A percentile compares a stretch with the other conserved stretches of the same genome.
Evolutionary conservation across 1,284 basidiomycete genomes (phyloP).

Genomic region (Cutaneotrichosporon spelunceum): DNA sequence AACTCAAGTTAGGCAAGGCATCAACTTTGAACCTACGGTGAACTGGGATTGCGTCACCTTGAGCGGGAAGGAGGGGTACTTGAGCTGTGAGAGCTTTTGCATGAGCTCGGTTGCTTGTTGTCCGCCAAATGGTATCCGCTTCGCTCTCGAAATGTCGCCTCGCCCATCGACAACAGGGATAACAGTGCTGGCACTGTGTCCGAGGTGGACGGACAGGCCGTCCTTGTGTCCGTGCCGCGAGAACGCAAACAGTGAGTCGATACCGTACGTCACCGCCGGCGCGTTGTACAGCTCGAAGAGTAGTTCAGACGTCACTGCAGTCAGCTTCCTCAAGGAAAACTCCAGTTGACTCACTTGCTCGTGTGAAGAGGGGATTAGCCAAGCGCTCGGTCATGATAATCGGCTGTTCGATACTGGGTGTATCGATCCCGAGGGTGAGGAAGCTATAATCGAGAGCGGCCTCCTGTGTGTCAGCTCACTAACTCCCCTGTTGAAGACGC

Average conservation of each 20-base stretch:
- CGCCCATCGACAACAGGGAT: slow-evolving; percentile 78
- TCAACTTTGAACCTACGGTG: slow-evolving; percentile 52
- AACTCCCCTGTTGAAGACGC: slow-evolving; percentile 49
- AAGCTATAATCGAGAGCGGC: slow-evolving; percentile 91
- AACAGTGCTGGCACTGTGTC: slow-evolving; percentile 65
- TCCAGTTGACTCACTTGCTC: slow-evolving; percentile 63
- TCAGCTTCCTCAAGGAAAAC: background rate
- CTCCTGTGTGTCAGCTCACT: slow-evolving; percentile 64
- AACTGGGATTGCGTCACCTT: slow-evolving; percentile 58
- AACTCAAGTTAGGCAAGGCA: slow-evolving; percentile 57
- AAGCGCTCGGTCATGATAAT: slow-evolving; percentile 92
- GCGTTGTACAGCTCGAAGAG: slow-evolving; percentile 92
- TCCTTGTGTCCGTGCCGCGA: slow-evolving; percentile 57
- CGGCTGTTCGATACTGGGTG: slow-evolving; percentile 76
- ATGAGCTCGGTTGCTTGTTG: slow-evolving; percentile 86
- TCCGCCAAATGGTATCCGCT: slow-evolving; percentile 90
- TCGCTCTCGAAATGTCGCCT: slow-evolving; percentile 75
- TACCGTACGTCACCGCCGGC: slow-evolving; percentile 79
- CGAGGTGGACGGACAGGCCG: slow-evolving; percentile 65
- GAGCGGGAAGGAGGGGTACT: slow-evolving; percentile 82
- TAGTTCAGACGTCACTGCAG: slow-evolving; percentile 84
- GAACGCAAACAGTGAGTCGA: slow-evolving; percentile 92
- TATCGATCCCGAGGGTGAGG: slow-evolving; percentile 77
- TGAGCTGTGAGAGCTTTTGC: slow-evolving; percentile 87
- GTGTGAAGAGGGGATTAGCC: slow-evolving; percentile 82